Base-by-base conservation (phyloP, 2,329 filamentous ascomycete genomes). In the Phaeophleospora eucalypticola region DNA sequence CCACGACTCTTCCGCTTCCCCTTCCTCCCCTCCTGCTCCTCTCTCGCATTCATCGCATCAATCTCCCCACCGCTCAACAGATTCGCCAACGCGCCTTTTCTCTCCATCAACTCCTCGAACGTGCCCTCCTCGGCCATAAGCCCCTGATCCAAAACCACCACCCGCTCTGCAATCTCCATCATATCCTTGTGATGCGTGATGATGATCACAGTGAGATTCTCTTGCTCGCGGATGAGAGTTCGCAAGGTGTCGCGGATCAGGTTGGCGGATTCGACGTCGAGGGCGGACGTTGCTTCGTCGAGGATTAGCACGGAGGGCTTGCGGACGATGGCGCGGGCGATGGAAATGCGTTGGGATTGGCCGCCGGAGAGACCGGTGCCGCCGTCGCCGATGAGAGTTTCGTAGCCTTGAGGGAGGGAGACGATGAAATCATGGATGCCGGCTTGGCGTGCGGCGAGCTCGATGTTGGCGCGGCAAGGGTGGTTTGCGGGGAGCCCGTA, bases 151-250 rank as follows among this genome's bases (percentile, higher is more conserved):
- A 84, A 57, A 52, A 96, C 80, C 1, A 91, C 73, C 6, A 96
- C 72, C 36, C 79, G 75, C 62, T 89, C 83, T 0, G 85, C 86
- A 48, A 87, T 79, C 47, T 77, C 76, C 87, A 97, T 96, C 88
- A 95, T 94, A 61, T 91, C 84, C 51, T 73, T 75, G 46, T 78
- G 80, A 68, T 96, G 91, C 40, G 89, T 95, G 33, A 95, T 84
- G 18, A 94, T 77, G 14, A 96, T 74, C 0, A 95, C 80, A 0
- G 86, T 86, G 65, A 88, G 77, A 4, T 47, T 49, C 1, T 56
- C 54, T 4, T 33, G 33, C 12, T 48, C 51, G 1, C 57, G 51
- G 10, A 83, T 70, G 1, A 93, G 67, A 0, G 62, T 61, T 29
- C 65, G 66, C 34, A 95, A 74, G 0, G 84, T 84, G 7, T 77